A percentile compares a stretch with the other conserved stretches of the same genome.
These are phyloP conservation scores for Camelina sativa DNA, from an alignment of 345 rosid species.

Conservation along the genomic window DNA sequence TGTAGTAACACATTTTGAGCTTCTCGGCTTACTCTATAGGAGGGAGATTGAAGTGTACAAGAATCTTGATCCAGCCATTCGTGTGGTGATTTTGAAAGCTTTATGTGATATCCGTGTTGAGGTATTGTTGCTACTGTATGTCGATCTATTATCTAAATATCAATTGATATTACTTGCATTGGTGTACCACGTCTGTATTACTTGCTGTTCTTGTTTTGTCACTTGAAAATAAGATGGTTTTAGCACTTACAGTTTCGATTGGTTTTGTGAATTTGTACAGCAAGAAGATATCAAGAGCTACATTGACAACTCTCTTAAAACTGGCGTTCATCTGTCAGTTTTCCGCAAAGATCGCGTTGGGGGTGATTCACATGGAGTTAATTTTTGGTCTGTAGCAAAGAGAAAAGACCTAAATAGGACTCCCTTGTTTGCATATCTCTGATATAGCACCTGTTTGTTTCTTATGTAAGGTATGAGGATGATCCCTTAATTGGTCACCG, in stretches of 20 bases:
- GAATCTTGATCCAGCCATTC: conserved; percentile 89
- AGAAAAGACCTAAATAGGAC: conserved; percentile 14
- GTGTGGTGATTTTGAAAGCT: conserved; percentile 96
- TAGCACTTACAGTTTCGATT: conserved; percentile 10
- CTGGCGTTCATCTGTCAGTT: conserved; percentile 75
- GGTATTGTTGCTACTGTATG: conserved; percentile 54
- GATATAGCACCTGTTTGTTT: conserved; percentile 38
- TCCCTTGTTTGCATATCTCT: conserved; percentile 25
- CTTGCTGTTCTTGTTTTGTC: conserved; percentile 11
- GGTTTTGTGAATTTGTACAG: conserved; percentile 54
- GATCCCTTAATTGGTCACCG: conserved; percentile 93
- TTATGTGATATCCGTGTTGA: conserved; percentile 97
- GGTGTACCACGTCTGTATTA: background rate
- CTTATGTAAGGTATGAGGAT: conserved; percentile 85
- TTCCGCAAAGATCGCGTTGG: conserved; percentile 95
- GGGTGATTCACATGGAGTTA: conserved; percentile 94
- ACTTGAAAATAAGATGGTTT: background rate
- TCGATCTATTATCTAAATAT: background rate
- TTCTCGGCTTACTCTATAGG: conserved; percentile 50
- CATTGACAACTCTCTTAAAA: conserved; percentile 88
- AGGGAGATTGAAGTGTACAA: conserved; percentile 80
- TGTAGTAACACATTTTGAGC: conserved; percentile 40
- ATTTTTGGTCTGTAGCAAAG: conserved; percentile 67
- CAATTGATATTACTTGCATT: conserved; percentile 3
- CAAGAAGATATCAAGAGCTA: conserved; percentile 95